phyloP scores from a whole-genome alignment of 345 rosid genomes.

The Raphanus raphanistrum region DNA sequence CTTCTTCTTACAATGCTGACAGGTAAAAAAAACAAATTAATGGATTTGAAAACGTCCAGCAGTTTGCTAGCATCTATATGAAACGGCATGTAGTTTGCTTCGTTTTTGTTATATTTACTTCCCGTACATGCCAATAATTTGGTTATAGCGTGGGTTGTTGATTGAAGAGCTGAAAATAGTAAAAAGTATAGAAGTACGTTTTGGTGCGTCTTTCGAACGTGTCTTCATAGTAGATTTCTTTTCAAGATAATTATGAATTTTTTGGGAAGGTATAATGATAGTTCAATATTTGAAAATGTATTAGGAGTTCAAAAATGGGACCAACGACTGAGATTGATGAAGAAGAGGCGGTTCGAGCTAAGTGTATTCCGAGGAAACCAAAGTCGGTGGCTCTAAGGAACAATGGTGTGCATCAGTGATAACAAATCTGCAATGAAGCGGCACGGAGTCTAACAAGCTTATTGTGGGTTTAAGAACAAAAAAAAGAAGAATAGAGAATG shows the following conservation, averaged over 20 bases:
- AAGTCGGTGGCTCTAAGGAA: slow-evolving; percentile 43
- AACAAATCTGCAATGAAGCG: slow-evolving; percentile 25
- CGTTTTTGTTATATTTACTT: not conserved
- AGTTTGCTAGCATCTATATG: not conserved
- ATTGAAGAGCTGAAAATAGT: slow-evolving; percentile 36
- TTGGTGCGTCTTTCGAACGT: slow-evolving; percentile 18
- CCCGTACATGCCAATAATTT: slow-evolving; percentile 31
- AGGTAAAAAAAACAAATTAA: slow-evolving; percentile 46
- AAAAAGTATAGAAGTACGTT: slow-evolving; percentile 20
- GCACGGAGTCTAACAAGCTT: slow-evolving; percentile 22
- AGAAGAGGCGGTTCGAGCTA: slow-evolving; percentile 40
- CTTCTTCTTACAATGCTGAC: slow-evolving; percentile 79
- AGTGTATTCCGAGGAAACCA: slow-evolving; percentile 52
- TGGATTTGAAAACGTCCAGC: slow-evolving; percentile 8
- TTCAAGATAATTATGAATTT: not conserved
- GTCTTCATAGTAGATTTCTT: not conserved
- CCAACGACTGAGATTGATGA: slow-evolving; percentile 39
- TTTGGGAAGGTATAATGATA: not conserved
- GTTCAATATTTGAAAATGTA: not conserved
- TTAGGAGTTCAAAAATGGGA: slow-evolving; percentile 50
- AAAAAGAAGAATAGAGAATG: slow-evolving; percentile 25
- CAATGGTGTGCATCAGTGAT: slow-evolving; percentile 22
- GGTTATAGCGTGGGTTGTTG: slow-evolving; percentile 25
- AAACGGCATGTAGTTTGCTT: slow-evolving; percentile 26
- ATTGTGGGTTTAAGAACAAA: slow-evolving; percentile 12